Conservation (phyloP, 495 filamentous ascomycete genomes). For the Pyronema domesticum region DNA sequence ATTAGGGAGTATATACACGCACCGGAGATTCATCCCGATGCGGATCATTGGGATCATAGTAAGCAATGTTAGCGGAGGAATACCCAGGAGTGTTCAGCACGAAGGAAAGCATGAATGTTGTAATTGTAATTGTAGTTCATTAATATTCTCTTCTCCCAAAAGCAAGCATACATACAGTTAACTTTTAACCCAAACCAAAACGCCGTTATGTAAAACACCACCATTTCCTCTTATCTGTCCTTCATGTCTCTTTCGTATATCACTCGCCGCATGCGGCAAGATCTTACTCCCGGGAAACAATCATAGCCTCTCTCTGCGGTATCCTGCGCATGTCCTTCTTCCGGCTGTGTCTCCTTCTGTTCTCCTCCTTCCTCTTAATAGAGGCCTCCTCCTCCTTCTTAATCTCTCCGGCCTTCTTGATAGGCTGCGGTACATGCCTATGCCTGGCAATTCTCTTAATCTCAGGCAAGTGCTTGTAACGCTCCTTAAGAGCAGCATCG, state of each 20-base stretch:
- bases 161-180: no score
- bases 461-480: slow-evolving; percentile 92
- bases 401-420: slow-evolving; percentile 97
- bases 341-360: slow-evolving; percentile 75
- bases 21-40: slow-evolving; percentile 37
- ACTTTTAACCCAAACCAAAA: no score
- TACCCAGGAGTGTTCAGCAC: neutral
- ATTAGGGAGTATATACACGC: slow-evolving; percentile 41
- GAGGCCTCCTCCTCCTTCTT: slow-evolving; percentile 75
- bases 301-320: slow-evolving; percentile 83
- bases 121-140: no score
- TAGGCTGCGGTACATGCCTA: slow-evolving; percentile 74
- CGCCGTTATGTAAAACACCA: neutral
- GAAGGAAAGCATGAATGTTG: no score
- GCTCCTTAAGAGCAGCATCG: slow-evolving; percentile 61
- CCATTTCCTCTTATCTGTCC: neutral
- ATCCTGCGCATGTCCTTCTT: slow-evolving; percentile 55
- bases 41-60: slow-evolving; percentile 15
- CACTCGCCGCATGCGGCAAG: no score
- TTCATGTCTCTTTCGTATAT: no score
- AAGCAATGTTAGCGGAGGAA: neutral
- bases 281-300: slow-evolving; percentile 31
- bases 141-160: no score
- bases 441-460: slow-evolving; percentile 78
- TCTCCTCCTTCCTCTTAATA: slow-evolving; percentile 82